These are phyloP conservation scores for Stentor roeselii DNA, from an alignment of 73 alveolate genomes.

Conservation along the genomic window DNA sequence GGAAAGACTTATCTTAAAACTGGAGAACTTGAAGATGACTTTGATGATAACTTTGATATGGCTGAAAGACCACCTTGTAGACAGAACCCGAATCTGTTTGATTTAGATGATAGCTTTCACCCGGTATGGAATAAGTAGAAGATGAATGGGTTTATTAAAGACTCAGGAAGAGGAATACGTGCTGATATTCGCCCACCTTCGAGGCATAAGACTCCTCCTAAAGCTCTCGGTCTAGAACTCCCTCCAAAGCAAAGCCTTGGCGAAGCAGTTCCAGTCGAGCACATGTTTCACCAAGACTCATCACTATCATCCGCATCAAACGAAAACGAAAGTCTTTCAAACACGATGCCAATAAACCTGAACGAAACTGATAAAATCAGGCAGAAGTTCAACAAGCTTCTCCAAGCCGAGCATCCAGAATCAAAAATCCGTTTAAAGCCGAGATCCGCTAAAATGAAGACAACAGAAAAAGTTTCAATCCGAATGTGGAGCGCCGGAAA, in stretches of 20 bases:
- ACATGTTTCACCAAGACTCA: neutral
- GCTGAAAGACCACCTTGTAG: constrained; percentile 20
- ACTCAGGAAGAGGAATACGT: neutral
- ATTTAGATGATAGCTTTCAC: neutral
- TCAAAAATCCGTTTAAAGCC: neutral
- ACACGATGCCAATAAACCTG: constrained; percentile 10
- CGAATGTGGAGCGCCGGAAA: constrained; percentile 22
- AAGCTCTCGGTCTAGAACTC: neutral
- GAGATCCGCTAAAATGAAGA: neutral
- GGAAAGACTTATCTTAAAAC: neutral
- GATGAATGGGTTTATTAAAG: neutral
- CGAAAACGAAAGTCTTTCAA: neutral
- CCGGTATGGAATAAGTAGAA: neutral
- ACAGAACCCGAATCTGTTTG: neutral
- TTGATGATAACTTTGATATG: neutral
- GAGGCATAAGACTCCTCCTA: neutral
- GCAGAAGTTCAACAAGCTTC: neutral
- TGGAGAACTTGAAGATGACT: neutral
- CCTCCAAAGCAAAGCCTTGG: neutral
- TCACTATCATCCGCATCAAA: neutral
- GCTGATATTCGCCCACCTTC: neutral
- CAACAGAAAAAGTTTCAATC: neutral
- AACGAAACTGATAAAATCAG: neutral
- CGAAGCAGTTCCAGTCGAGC: neutral
- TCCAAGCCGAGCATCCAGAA: neutral